phyloP scores from a whole-genome alignment of 805 yeast species.

The Saccharomycopsis selenospora region DNA sequence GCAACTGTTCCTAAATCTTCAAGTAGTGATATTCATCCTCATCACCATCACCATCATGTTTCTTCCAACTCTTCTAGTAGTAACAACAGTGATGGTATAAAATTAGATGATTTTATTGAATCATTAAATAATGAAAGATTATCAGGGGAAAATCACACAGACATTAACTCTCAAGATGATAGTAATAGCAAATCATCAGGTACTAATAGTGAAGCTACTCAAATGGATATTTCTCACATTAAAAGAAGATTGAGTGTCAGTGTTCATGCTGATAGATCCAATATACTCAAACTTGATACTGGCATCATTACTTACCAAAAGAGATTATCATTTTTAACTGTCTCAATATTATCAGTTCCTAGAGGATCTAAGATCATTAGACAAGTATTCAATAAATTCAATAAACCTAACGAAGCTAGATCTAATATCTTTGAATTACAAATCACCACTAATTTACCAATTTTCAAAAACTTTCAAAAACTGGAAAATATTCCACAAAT shows the following conservation, averaged over 20 bases:
- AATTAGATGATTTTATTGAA: conserved; percentile 3
- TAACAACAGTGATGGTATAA: not conserved
- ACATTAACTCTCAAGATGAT: not conserved
- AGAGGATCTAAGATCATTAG: conserved; percentile 1
- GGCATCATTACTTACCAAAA: not conserved
- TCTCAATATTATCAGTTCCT: not conserved
- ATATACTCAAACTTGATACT: not conserved
- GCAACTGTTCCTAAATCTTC: not conserved
- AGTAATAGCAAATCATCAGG: not conserved
- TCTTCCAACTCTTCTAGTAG: not conserved
- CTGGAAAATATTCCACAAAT: conserved; percentile 1
- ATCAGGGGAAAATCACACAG: not conserved
- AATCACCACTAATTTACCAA: conserved; percentile 7
- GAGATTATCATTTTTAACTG: not conserved
- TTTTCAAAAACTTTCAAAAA: not conserved
- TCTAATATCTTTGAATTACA: conserved; percentile 11
- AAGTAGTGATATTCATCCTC: not conserved
- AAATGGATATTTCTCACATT: not conserved
- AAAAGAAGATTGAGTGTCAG: conserved; percentile 6
- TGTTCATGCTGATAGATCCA: conserved; percentile 1
- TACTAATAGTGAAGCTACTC: not conserved
- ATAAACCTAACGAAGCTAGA: not conserved
- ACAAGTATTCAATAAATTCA: not conserved
- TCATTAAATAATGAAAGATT: conserved; percentile 4
- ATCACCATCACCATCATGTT: not conserved